phyloP scores from a whole-genome alignment of 371 early-diverging fungal genomes.

The Mortierella sp. region DNA sequence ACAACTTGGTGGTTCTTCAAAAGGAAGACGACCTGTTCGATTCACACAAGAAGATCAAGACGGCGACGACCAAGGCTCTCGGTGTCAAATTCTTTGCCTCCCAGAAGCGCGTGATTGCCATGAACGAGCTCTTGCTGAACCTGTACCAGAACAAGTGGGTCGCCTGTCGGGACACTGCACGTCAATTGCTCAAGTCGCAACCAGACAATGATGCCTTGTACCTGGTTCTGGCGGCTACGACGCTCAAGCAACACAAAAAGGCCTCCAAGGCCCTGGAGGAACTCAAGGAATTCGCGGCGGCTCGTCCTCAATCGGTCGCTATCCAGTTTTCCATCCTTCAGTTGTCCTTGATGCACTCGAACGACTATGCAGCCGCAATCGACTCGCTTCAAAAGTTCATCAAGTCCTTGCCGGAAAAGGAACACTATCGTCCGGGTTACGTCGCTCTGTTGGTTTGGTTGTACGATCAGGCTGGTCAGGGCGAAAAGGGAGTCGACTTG shows the following conservation, averaged over 20 bases:
- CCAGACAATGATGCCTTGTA: slow-evolving; percentile 70
- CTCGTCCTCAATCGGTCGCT: slow-evolving; percentile 62
- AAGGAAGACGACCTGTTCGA: slow-evolving; percentile 69
- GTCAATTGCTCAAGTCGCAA: slow-evolving; percentile 64
- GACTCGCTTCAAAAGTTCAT: slow-evolving; percentile 62
- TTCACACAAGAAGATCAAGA: slow-evolving; percentile 66
- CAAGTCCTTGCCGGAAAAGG: slow-evolving; percentile 33
- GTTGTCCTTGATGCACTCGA: slow-evolving; percentile 57
- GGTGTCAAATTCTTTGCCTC: slow-evolving; percentile 68
- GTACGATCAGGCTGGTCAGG: slow-evolving; percentile 72
- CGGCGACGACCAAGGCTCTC: slow-evolving; percentile 64
- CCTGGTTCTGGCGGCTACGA: slow-evolving; percentile 69
- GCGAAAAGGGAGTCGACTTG: slow-evolving; percentile 66
- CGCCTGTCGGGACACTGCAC: slow-evolving; percentile 66
- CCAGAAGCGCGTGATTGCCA: slow-evolving; percentile 73
- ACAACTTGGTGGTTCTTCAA: slow-evolving; percentile 72
- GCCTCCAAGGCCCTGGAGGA: slow-evolving; percentile 69
- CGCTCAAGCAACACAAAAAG: slow-evolving; percentile 61
- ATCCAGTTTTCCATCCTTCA: slow-evolving; percentile 76
- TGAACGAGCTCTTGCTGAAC: slow-evolving; percentile 75
- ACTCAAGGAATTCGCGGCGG: slow-evolving; percentile 58
- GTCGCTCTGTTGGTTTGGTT: slow-evolving; percentile 78
- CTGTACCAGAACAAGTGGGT: slow-evolving; percentile 73
- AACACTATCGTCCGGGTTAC: slow-evolving; percentile 70
- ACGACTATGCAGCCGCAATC: slow-evolving; percentile 62